Percentiles rank a stretch among this genome's conserved stretches.
phyloP scores from a whole-genome alignment of 1,284 basidiomycete species.

The Trametes sp. region DNA sequence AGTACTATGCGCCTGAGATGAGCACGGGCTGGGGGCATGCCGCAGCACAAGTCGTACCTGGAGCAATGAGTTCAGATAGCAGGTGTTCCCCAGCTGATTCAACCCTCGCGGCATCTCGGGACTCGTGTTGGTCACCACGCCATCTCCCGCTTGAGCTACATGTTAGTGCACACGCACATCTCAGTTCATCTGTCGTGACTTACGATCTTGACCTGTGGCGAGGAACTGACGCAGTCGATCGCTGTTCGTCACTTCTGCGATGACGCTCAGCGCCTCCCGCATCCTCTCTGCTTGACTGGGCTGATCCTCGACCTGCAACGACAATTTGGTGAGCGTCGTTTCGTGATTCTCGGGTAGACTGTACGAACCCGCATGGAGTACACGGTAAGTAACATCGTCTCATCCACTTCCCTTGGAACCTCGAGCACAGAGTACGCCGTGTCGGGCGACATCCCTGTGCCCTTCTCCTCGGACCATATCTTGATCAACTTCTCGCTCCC shows the following conservation, averaged over 20 bases:
- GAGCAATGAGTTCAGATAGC: conserved; percentile 89
- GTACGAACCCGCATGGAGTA: conserved; percentile 76
- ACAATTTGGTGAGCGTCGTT: conserved; percentile 5
- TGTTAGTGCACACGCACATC: neutral
- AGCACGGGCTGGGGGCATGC: neutral
- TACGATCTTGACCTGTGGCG: conserved; percentile 75
- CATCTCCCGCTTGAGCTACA: conserved; percentile 63
- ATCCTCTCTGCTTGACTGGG: conserved; percentile 68
- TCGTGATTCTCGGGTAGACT: conserved; percentile 4
- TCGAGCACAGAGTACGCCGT: conserved; percentile 80
- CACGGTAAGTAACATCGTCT: conserved; percentile 77
- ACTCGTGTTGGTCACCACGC: conserved; percentile 52
- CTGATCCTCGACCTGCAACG: conserved; percentile 69
- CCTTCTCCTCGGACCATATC: conserved; percentile 61
- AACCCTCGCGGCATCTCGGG: conserved; percentile 84
- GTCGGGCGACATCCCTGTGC: conserved; percentile 70
- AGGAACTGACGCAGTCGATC: conserved; percentile 72
- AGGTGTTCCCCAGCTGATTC: conserved; percentile 94
- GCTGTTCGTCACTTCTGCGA: conserved; percentile 78
- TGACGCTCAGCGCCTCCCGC: conserved; percentile 70
- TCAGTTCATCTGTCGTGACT: conserved; percentile 41
- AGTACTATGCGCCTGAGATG: conserved; percentile 65
- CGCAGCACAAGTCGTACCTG: conserved; percentile 55
- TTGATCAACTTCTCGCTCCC: conserved; percentile 57
- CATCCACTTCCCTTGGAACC: conserved; percentile 74